phyloP scores from a whole-genome alignment of 225 moss, liverwort and hornwort genomes.

The Ulota crispa region DNA sequence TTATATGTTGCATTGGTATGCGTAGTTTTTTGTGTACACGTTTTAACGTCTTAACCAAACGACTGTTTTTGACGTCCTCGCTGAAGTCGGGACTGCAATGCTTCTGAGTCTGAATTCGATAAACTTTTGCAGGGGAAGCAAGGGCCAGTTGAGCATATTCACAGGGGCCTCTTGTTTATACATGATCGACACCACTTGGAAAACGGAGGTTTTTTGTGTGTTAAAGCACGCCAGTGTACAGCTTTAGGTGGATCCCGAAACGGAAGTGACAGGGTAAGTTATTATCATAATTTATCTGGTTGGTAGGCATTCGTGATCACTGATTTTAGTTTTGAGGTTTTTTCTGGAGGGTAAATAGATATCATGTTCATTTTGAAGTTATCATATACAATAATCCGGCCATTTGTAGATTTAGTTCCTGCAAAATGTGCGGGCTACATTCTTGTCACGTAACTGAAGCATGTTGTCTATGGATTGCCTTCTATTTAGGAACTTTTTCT shows the following conservation, averaged over 20 bases:
- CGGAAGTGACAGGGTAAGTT: conserved; percentile 68
- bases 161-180: conserved; percentile 82
- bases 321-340: background rate
- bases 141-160: conserved; percentile 96
- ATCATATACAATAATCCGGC: background rate
- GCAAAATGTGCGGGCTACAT: background rate
- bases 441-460: background rate
- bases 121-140: conserved; percentile 72
- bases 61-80: background rate
- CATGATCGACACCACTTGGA: conserved; percentile 98
- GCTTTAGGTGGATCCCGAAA: conserved; percentile 83
- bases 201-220: conserved; percentile 91
- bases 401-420: background rate
- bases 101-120: conserved; percentile 1
- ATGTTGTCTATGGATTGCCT: conserved; percentile 5
- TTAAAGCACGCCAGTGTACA: conserved; percentile 72
- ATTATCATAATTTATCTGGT: background rate
- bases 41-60: conserved; percentile 1
- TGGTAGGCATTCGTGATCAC: background rate
- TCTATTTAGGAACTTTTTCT: background rate
- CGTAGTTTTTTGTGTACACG: background rate
- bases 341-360: background rate
- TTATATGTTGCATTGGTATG: background rate
- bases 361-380: background rate
- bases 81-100: background rate